These are phyloP conservation scores for Penicillium chermesinum DNA, from an alignment of 495 filamentous ascomycete species.

Conservation along the genomic window DNA sequence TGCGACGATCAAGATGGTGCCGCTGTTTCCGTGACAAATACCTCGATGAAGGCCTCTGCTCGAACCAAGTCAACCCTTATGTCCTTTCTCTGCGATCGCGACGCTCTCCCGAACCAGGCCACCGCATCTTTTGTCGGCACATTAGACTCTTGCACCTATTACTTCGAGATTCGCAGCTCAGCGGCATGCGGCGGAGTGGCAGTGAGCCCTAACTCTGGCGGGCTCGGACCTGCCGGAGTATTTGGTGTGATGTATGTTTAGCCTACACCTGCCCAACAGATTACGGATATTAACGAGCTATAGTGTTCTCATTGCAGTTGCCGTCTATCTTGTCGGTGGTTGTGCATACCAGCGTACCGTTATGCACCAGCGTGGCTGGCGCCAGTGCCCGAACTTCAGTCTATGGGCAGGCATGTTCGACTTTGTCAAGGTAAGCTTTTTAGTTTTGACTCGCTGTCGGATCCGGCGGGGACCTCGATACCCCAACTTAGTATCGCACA, in stretches of 20 bases:
- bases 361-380: conserved; percentile 91
- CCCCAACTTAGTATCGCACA: conserved; percentile 18
- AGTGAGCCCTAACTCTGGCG: conserved; percentile 52
- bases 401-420: conserved; percentile 86
- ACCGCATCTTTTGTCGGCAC: conserved; percentile 76
- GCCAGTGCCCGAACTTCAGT: conserved; percentile 89
- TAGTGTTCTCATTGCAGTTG: conserved; percentile 63
- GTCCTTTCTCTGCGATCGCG: conserved; percentile 87
- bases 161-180: conserved; percentile 88
- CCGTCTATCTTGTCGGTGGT: conserved; percentile 87
- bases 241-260: conserved; percentile 81
- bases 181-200: conserved; percentile 75
- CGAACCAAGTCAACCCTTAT: conserved; percentile 82
- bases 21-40: conserved; percentile 21
- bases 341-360: conserved; percentile 94
- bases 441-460: conserved; percentile 31
- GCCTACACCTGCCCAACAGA: not conserved
- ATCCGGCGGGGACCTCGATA: conserved; percentile 18
- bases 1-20: conserved; percentile 43
- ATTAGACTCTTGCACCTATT: conserved; percentile 89
- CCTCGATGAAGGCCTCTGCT: conserved; percentile 31
- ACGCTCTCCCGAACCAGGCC: conserved; percentile 54
- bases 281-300: conserved; percentile 11
- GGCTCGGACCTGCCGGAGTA: conserved; percentile 79
- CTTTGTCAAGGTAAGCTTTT: conserved; percentile 70